Evolutionary conservation across 2,329 filamentous ascomycete genomes (phyloP).

Genomic region (Neoarthrinium moseri): DNA sequence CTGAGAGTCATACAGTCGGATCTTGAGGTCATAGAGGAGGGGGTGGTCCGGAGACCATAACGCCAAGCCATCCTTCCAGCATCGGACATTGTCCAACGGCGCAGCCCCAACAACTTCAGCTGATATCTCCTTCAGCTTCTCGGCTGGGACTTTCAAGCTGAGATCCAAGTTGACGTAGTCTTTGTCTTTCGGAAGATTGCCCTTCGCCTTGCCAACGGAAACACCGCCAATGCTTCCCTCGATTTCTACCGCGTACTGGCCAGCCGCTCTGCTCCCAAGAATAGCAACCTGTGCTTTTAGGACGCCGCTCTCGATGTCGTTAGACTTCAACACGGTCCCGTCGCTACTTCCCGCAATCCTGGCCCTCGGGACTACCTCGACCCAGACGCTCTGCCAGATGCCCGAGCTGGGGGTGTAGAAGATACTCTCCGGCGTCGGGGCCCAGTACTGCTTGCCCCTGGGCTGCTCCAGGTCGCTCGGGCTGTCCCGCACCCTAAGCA

Average conservation of each 20-base stretch:
- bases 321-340: conserved; percentile 56
- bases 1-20: conserved; percentile 47
- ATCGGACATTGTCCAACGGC: conserved; percentile 34
- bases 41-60: conserved; percentile 62
- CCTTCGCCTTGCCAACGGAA: conserved; percentile 41
- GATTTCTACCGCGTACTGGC: conserved; percentile 49
- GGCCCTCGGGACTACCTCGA: conserved; percentile 52
- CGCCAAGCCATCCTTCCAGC: conserved; percentile 55
- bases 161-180: conserved; percentile 46
- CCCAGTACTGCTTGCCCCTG: conserved; percentile 68
- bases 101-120: conserved; percentile 28
- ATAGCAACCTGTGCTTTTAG: conserved; percentile 51
- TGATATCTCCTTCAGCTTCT: conserved; percentile 38
- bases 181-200: conserved; percentile 46
- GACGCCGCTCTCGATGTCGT: conserved; percentile 50
- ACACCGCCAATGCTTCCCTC: conserved; percentile 51
- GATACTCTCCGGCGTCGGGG: conserved; percentile 57
- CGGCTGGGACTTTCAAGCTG: conserved; percentile 44
- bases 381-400: conserved; percentile 58
- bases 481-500: conserved; percentile 61
- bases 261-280: conserved; percentile 44
- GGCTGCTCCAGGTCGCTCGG: conserved; percentile 64
- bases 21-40: conserved; percentile 51
- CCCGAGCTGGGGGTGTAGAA: conserved; percentile 58
- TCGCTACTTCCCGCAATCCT: conserved; percentile 54